A percentile compares a stretch with the other conserved stretches of the same genome.
These are phyloP conservation scores for Nigrospora oryzae DNA, from an alignment of 2,329 filamentous ascomycete genomes.

Conservation along the genomic window DNA sequence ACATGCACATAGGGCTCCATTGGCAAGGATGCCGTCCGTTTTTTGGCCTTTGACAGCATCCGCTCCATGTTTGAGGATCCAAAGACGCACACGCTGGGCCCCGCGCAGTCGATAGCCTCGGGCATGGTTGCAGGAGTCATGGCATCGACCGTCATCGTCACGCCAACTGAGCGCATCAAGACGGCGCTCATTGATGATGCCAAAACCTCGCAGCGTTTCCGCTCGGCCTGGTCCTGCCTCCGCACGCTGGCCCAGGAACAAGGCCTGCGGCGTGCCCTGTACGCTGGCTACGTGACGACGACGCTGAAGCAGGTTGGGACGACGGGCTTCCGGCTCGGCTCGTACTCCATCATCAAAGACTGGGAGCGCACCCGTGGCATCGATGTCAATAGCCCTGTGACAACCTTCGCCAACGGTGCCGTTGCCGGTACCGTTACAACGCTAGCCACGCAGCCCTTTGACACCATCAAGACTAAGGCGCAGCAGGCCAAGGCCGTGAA, in stretches of 20 bases:
- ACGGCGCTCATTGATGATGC: constrained; percentile 56
- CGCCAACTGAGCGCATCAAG: constrained; percentile 56
- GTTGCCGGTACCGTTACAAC: constrained; percentile 28
- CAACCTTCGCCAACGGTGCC: constrained; percentile 30
- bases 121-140: constrained; percentile 52
- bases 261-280: constrained; percentile 42
- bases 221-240: constrained; percentile 40
- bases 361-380: constrained; percentile 14
- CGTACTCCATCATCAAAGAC: constrained; percentile 56
- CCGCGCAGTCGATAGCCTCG: constrained; percentile 43
- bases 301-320: constrained; percentile 55
- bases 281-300: constrained; percentile 50
- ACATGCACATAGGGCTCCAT: constrained; percentile 35
- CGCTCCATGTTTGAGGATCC: constrained; percentile 41
- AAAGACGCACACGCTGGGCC: constrained; percentile 44
- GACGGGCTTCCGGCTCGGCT: constrained; percentile 53
- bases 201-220: constrained; percentile 27
- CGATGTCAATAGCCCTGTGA: constrained; percentile 20
- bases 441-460: constrained; percentile 50
- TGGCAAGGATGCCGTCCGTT: constrained; percentile 55
- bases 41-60: constrained; percentile 55
- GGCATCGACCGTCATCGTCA: constrained; percentile 48
- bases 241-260: constrained; percentile 38
- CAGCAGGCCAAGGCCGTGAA: constrained; percentile 47
- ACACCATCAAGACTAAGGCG: constrained; percentile 51